Base-by-base conservation (phyloP, 176 grass and related monocot species). In the Aegilops tauschii region DNA sequence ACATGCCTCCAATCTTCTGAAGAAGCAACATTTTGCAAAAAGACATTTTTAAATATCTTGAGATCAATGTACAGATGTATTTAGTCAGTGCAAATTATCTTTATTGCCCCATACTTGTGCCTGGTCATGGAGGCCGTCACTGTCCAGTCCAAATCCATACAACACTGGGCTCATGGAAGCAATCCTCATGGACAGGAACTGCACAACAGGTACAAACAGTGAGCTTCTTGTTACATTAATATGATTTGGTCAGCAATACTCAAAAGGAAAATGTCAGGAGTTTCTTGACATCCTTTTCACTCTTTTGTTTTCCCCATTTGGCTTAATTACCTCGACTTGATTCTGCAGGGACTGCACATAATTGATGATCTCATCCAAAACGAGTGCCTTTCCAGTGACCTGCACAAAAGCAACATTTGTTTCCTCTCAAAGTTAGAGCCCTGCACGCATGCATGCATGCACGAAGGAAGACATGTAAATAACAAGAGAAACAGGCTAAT, bases 121-220 rank as follows among this genome's bases (percentile, higher is more conserved):
- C 44, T 87, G 86, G 6, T 84, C 86, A 68, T 88, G 85, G 12
- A 92, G 69, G 42, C 71, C 83, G 81, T 87, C 86, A 49, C 83
- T 74, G 45, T 95, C 91, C 86, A 90, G 3, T 30, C 89, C 93
- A 44, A 92, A 92, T 65, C 85, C 89, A 87, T 95, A 90, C 56
- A 93, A 35, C 68, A 88, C 85, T 30, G 91, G 89, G 67, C 86
- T 95, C 89, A 93, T 81, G 30, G 91, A 93, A 61, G 95, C 95
- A 87, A 98, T 94, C 89, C 84, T 98, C 95, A 98, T 98, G 47
- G 95, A 95, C 63, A 98, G 95, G 90, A 98, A 98, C 95, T 98
- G 79, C 54, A 91, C 65, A 65, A 77, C 18, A 77, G 42, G 78
- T 27, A 34, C 31, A 70, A 70, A 20, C 14, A 31, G 42, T 74